Percentiles rank a stretch among this genome's conserved stretches.
These are phyloP conservation scores for Paxillus rubicundulus DNA, from an alignment of 768 basidiomycete genomes.

Conservation along the genomic window DNA sequence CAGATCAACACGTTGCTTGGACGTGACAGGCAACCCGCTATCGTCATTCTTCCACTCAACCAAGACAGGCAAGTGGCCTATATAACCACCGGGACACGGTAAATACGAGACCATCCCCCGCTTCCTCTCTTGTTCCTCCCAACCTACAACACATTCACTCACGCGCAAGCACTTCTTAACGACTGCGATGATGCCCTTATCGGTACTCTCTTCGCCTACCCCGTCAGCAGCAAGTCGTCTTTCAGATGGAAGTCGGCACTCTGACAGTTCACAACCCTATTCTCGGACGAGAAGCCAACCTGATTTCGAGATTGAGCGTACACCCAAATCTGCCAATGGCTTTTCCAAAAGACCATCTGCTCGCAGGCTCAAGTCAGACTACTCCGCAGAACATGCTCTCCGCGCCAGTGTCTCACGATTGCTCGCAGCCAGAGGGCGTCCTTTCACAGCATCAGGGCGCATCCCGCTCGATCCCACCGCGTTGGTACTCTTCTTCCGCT, in stretches of 20 bases:
- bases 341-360: conserved; percentile 31
- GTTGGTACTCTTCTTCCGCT: conserved; percentile 73
- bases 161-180: conserved; percentile 3
- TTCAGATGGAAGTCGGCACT: conserved; percentile 38
- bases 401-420: conserved; percentile 55
- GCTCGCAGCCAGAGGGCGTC: conserved; percentile 55
- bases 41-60: conserved; percentile 26
- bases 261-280: conserved; percentile 33
- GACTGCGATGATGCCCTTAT: conserved; percentile 27
- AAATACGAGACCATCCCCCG: conserved; percentile 24
- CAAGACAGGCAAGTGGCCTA: conserved; percentile 31
- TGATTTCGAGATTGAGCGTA: conserved; percentile 69
- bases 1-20: conserved; percentile 34
- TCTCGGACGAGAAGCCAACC: conserved; percentile 42
- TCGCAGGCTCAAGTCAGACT: conserved; percentile 40
- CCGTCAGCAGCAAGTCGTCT: conserved; percentile 36
- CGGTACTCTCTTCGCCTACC: conserved; percentile 32
- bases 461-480: conserved; percentile 69
- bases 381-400: conserved; percentile 52
- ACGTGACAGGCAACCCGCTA: conserved; percentile 31
- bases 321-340: conserved; percentile 34
- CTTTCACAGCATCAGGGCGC: conserved; percentile 64
- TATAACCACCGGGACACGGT: conserved; percentile 34
- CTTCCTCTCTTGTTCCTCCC: conserved; percentile 11
- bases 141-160: conserved; percentile 4